Evolutionary conservation across 768 basidiomycete genomes (phyloP).

Genomic region (Suillus placidus): DNA sequence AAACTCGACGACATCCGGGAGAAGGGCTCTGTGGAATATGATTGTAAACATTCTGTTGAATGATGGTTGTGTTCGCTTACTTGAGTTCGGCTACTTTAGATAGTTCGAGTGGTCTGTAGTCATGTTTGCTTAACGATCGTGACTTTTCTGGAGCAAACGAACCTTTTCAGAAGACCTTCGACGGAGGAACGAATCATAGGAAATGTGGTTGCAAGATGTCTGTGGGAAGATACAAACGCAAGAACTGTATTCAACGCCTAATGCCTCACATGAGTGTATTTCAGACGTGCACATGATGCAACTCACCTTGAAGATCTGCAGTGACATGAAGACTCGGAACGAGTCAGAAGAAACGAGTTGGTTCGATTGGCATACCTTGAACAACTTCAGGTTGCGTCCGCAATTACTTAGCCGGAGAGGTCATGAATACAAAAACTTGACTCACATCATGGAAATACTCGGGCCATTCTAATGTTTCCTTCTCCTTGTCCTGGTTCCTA

Average conservation of each 20-base stretch:
- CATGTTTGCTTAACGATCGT: not conserved
- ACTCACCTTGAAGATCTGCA: slow-evolving; percentile 48
- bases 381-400: slow-evolving; percentile 42
- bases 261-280: not conserved
- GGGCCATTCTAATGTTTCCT: slow-evolving; percentile 49
- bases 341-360: not conserved
- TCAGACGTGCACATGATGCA: not conserved
- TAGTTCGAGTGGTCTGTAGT: slow-evolving; percentile 74
- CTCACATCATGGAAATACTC: slow-evolving; percentile 60
- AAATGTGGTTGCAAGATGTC: slow-evolving; percentile 81
- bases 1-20: slow-evolving; percentile 81
- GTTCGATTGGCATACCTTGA: slow-evolving; percentile 50
- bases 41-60: not conserved
- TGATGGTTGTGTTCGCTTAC: slow-evolving; percentile 37
- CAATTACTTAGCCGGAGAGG: slow-evolving; percentile 6
- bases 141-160: slow-evolving; percentile 16
- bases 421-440: not conserved
- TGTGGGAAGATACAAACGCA: slow-evolving; percentile 82
- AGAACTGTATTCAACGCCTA: slow-evolving; percentile 89
- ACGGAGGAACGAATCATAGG: slow-evolving; percentile 75
- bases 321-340: not conserved
- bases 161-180: slow-evolving; percentile 79
- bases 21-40: slow-evolving; percentile 57
- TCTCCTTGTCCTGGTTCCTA: slow-evolving; percentile 27
- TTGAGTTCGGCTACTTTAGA: slow-evolving; percentile 81